Percentiles rank a stretch among this genome's conserved stretches.
These are phyloP conservation scores for Cutaneotrichosporon cutaneum DNA, from an alignment of 1,284 basidiomycete genomes.

Conservation along the genomic window DNA sequence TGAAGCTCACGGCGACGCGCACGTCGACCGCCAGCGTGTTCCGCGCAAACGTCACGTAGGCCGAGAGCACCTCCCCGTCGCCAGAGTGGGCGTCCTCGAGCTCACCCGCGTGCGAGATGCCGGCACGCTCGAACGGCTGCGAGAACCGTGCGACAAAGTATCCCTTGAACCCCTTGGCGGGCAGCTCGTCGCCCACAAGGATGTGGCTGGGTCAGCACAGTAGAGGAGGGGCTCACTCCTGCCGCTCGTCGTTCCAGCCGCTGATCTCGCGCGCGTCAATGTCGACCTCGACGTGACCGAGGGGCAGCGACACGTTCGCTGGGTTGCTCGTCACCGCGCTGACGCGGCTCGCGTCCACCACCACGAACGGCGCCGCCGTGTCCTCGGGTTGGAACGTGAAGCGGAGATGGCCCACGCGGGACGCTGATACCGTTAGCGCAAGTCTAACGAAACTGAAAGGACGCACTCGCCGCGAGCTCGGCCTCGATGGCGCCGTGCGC, in stretches of 20 bases:
- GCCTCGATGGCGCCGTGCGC: conserved; percentile 59
- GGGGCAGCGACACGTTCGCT: conserved; percentile 62
- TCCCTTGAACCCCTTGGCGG: conserved; percentile 60
- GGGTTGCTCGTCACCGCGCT: conserved; percentile 60
- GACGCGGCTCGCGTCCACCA: conserved; percentile 68
- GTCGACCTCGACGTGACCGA: conserved; percentile 61
- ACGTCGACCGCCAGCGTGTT: conserved; percentile 58
- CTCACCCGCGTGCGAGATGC: conserved; percentile 22
- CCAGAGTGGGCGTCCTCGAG: conserved; percentile 22
- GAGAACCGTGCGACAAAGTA: conserved; percentile 77
- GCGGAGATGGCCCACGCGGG: conserved; percentile 71
- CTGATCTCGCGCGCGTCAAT: conserved; percentile 60
- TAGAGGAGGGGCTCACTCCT: conserved; percentile 63
- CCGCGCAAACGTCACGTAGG: conserved; percentile 60
- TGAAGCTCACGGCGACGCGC: conserved; percentile 72
- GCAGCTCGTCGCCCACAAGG: conserved; percentile 50
- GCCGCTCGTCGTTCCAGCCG: conserved; percentile 69
- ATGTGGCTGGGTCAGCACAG: conserved; percentile 34
- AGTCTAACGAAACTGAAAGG: too few species aligned
- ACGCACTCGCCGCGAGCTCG: conserved; percentile 70
- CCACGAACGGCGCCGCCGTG: conserved; percentile 59
- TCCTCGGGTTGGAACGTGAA: conserved; percentile 64
- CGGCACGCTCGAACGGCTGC: conserved; percentile 51
- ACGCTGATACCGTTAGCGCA: conserved; percentile 61
- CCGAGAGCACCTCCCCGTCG: conserved; percentile 57